These are phyloP conservation scores for Penicillium corylophilum DNA, from an alignment of 2,329 filamentous ascomycete species.

Conservation along the genomic window DNA sequence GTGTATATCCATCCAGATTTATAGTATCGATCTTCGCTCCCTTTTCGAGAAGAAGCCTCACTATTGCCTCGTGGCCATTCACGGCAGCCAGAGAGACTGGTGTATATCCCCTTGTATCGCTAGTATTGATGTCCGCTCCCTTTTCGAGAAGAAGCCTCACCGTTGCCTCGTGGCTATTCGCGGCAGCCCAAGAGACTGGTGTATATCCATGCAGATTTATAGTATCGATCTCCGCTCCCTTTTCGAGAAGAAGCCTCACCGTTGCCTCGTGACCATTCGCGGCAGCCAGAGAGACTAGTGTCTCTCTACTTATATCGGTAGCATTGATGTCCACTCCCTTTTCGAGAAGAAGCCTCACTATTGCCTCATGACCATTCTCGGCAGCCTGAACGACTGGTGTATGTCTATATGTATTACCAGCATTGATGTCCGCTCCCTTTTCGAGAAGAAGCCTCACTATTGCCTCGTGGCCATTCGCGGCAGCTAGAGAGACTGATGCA, in stretches of 20 bases:
- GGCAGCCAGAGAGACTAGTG: background rate
- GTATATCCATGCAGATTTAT: background rate
- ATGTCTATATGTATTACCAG: no score
- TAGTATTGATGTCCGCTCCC: constrained; percentile 10
- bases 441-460: background rate
- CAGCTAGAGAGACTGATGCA: constrained; percentile 3
- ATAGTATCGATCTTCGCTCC: constrained; percentile 5
- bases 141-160: constrained; percentile 12
- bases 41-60: constrained; percentile 7
- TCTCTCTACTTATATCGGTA: background rate
- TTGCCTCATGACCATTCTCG: no score
- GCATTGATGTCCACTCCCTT: no score
- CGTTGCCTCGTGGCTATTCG: background rate
- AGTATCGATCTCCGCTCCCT: constrained; percentile 5
- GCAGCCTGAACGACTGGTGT: no score
- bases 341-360: no score
- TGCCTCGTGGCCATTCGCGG: constrained; percentile 1
- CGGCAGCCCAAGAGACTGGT: background rate
- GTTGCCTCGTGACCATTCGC: background rate
- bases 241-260: background rate
- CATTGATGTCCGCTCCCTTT: no score
- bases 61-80: constrained; percentile 1
- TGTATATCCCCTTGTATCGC: background rate
- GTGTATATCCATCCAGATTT: background rate
- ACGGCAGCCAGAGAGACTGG: background rate